A percentile compares a stretch with the other conserved stretches of the same genome.
phyloP scores from a whole-genome alignment of 257 asterid genomes.

The Verbascum thapsus region DNA sequence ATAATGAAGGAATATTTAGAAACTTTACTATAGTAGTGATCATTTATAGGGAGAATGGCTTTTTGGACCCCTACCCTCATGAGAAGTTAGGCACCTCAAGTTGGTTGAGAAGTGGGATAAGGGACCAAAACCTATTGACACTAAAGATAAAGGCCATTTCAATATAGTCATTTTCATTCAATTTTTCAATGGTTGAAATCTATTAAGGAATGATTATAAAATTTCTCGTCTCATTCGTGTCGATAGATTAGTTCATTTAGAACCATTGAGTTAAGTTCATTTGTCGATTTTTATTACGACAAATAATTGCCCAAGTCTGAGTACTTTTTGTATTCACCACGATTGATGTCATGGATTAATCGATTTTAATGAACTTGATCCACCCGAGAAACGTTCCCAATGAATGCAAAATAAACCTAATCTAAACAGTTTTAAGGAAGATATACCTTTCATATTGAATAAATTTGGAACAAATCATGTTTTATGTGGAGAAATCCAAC shows the following conservation, averaged over 20 bases:
- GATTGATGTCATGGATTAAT: too few relatives aligned
- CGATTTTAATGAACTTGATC: too few relatives aligned
- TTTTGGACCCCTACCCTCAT: constrained; percentile 39
- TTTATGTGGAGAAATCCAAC: neutral
- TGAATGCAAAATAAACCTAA: constrained; percentile 25
- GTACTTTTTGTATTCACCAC: too few relatives aligned
- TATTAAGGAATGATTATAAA: neutral
- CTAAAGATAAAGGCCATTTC: constrained; percentile 13
- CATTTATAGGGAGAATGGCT: constrained; percentile 33
- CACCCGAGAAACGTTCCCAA: too few relatives aligned
- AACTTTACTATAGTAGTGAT: constrained; percentile 12
- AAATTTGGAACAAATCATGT: neutral
- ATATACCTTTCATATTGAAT: neutral
- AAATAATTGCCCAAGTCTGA: too few relatives aligned
- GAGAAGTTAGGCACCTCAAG: constrained; percentile 41
- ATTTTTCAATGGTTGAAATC: constrained; percentile 10
- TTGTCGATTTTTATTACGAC: too few relatives aligned
- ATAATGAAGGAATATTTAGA: constrained; percentile 5
- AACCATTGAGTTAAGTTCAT: too few relatives aligned
- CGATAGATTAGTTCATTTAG: too few relatives aligned
- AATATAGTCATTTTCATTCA: constrained; percentile 40
- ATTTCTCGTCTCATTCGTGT: too few relatives aligned
- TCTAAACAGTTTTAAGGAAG: neutral
- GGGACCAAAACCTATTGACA: constrained; percentile 38
- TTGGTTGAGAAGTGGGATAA: constrained; percentile 34